Evolutionary conservation across 176 grass and related monocot species (phyloP).

Genomic region (Zoysia pacifica): DNA sequence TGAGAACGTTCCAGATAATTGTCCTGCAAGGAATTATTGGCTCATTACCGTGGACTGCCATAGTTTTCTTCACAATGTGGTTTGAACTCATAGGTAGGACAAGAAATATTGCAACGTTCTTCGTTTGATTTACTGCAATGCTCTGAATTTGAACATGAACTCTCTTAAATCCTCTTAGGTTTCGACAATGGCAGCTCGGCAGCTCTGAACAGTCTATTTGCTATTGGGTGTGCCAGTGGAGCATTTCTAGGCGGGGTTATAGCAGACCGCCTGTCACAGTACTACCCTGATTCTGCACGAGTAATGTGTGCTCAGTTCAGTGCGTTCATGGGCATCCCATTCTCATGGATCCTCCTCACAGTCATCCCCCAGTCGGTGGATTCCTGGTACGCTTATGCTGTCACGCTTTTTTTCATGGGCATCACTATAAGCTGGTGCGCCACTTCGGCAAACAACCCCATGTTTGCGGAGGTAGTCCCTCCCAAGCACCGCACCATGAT

Average conservation of each 20-base stretch:
- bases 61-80: slow-evolving; percentile 99
- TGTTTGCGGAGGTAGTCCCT: slow-evolving; percentile 84
- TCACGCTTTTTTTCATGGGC: slow-evolving; percentile 77
- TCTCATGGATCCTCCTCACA: slow-evolving; percentile 73
- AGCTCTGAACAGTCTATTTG: slow-evolving; percentile 77
- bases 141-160: background rate
- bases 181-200: slow-evolving; percentile 81
- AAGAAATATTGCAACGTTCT: background rate
- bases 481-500: slow-evolving; percentile 82
- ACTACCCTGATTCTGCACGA: slow-evolving; percentile 68
- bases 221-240: slow-evolving; percentile 76
- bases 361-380: slow-evolving; percentile 67
- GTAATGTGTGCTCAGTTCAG: slow-evolving; percentile 96
- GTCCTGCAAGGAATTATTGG: slow-evolving; percentile 92
- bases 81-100: slow-evolving; percentile 87
- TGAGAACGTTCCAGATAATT: slow-evolving; percentile 95
- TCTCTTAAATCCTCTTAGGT: slow-evolving; percentile 46
- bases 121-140: background rate
- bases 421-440: slow-evolving; percentile 84
- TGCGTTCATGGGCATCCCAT: slow-evolving; percentile 93
- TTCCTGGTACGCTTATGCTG: slow-evolving; percentile 59
- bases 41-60: slow-evolving; percentile 82
- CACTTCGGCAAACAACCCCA: slow-evolving; percentile 81
- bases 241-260: slow-evolving; percentile 70
- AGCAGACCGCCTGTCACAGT: slow-evolving; percentile 65